phyloP scores from a whole-genome alignment of 1,284 basidiomycete species.

The Heterobasidion parviporum region DNA sequence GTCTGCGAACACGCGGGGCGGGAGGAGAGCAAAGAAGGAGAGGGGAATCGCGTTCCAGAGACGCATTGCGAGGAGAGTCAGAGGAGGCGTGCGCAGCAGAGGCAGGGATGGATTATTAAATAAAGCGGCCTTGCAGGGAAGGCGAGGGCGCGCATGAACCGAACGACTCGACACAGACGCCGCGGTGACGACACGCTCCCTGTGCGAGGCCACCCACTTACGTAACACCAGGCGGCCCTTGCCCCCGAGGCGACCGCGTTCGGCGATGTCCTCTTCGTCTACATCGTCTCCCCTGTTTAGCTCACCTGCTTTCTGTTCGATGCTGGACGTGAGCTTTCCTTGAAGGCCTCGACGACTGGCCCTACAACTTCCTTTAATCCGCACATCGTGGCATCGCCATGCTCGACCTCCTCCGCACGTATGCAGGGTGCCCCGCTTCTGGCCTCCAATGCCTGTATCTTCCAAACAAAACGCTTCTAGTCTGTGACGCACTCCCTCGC shows the following conservation, averaged over 20 bases:
- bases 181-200: neutral
- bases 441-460: slow-evolving; percentile 50
- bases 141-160: neutral
- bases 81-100: neutral
- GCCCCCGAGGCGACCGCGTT: too few relatives aligned
- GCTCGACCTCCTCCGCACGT: slow-evolving; percentile 53
- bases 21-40: slow-evolving; percentile 15
- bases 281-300: neutral
- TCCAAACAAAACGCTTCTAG: slow-evolving; percentile 47
- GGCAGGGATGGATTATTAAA: slow-evolving; percentile 2
- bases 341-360: neutral
- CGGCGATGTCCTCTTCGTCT: too few relatives aligned
- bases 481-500: slow-evolving; percentile 22
- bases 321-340: neutral
- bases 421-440: slow-evolving; percentile 48
- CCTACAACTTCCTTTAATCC: too few relatives aligned
- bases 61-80: slow-evolving; percentile 22
- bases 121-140: neutral
- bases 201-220: too few relatives aligned
- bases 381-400: slow-evolving; percentile 19
- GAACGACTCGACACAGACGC: neutral
- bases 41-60: slow-evolving; percentile 26
- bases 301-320: neutral
- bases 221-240: too few relatives aligned
- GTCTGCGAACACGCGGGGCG: neutral